These are phyloP conservation scores for Penicillium canariense DNA, from an alignment of 495 filamentous ascomycete species.

Conservation along the genomic window DNA sequence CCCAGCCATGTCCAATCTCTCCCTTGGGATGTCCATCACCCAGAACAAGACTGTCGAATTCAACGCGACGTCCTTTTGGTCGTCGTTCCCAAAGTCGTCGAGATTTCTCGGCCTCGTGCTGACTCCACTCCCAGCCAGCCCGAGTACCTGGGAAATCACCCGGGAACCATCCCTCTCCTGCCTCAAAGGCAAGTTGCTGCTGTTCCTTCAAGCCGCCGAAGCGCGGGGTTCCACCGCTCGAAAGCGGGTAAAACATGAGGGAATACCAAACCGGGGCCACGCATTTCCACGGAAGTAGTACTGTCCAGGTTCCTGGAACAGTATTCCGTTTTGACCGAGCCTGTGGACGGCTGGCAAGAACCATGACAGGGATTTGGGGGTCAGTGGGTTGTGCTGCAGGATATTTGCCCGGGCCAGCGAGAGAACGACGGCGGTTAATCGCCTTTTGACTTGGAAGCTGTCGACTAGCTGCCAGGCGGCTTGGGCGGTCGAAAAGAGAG, in stretches of 20 bases:
- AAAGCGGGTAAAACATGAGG: constrained; percentile 81
- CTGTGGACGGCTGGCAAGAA: constrained; percentile 57
- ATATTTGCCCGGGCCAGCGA: constrained; percentile 60
- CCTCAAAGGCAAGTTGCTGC: constrained; percentile 79
- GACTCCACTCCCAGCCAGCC: constrained; percentile 76
- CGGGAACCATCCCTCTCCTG: constrained; percentile 79
- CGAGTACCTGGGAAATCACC: constrained; percentile 81
- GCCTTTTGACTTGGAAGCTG: constrained; percentile 76
- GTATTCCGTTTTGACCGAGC: constrained; percentile 33
- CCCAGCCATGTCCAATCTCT: constrained; percentile 80
- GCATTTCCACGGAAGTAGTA: constrained; percentile 91
- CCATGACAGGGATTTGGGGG: constrained; percentile 75
- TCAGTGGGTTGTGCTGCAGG: constrained; percentile 64
- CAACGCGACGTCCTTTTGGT: constrained; percentile 77
- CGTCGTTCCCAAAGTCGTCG: constrained; percentile 70
- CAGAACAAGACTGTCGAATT: constrained; percentile 74
- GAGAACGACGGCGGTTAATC: constrained; percentile 79
- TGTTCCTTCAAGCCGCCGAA: constrained; percentile 82
- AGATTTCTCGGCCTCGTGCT: constrained; percentile 58
- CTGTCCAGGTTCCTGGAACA: constrained; percentile 74
- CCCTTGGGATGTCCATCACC: constrained; percentile 68
- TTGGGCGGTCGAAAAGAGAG: constrained; percentile 65
- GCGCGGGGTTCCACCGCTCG: constrained; percentile 71
- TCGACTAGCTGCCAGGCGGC: constrained; percentile 59
- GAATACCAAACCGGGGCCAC: constrained; percentile 83